phyloP scores from a whole-genome alignment of 1,139 yeast genomes.

The Suhomyces anneliseae region DNA sequence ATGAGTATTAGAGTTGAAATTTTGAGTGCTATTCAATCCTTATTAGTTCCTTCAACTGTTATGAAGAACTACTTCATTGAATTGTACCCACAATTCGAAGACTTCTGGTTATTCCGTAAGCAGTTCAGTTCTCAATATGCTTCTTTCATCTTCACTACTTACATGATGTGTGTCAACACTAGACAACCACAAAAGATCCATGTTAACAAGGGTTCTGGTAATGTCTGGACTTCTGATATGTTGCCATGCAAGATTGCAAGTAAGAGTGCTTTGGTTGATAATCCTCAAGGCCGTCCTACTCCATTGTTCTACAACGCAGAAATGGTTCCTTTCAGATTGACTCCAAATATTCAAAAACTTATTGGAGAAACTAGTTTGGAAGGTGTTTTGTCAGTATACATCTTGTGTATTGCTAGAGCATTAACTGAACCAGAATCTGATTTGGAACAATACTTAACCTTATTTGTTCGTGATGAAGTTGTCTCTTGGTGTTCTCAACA shows the following conservation, averaged over 20 bases:
- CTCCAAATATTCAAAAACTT: constrained; percentile 91
- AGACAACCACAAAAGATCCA: constrained; percentile 94
- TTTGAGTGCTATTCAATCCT: constrained; percentile 81
- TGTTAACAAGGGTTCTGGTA: constrained; percentile 79
- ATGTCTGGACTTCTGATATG: constrained; percentile 94
- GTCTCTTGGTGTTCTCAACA: constrained; percentile 90
- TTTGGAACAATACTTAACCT: constrained; percentile 79
- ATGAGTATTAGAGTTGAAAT: constrained; percentile 89
- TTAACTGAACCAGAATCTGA: constrained; percentile 89
- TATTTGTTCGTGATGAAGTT: constrained; percentile 93
- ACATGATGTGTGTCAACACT: constrained; percentile 90
- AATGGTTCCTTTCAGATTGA: constrained; percentile 91
- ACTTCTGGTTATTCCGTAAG: constrained; percentile 95
- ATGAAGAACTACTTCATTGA: constrained; percentile 66
- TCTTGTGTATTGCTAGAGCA: constrained; percentile 85
- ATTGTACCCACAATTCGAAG: constrained; percentile 78
- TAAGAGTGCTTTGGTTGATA: constrained; percentile 59
- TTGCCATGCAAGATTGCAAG: constrained; percentile 79
- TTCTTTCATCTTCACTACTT: constrained; percentile 89
- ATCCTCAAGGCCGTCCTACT: constrained; percentile 58
- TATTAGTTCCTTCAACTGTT: constrained; percentile 83
- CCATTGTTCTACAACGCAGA: constrained; percentile 95
- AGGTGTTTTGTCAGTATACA: constrained; percentile 83
- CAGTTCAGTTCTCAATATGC: constrained; percentile 96
- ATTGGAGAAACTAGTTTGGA: constrained; percentile 93